Conservation (phyloP, 441 rosid genomes). For the Theobroma grandiflorum region DNA sequence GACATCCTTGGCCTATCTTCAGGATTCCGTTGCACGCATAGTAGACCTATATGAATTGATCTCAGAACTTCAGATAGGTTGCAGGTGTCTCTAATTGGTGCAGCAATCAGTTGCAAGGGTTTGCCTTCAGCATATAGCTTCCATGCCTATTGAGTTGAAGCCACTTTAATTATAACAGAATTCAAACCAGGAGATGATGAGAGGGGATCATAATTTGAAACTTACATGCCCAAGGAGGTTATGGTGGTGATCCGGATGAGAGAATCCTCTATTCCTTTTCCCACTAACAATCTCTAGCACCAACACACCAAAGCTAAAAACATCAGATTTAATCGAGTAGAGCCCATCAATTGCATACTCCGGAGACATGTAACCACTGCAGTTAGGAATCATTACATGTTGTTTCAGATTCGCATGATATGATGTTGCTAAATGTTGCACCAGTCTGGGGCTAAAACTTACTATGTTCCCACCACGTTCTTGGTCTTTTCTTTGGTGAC, state of each 20-base stretch:
- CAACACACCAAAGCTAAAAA: slow-evolving; percentile 41
- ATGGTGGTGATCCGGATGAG: slow-evolving; percentile 26
- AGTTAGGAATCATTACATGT: background rate
- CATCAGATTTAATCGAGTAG: slow-evolving; percentile 40
- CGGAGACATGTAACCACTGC: slow-evolving; percentile 3
- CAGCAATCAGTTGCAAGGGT: slow-evolving; percentile 2
- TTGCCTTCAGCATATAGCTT: slow-evolving; percentile 28
- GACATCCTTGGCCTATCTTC: slow-evolving; percentile 36
- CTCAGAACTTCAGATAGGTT: background rate
- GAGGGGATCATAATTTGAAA: background rate
- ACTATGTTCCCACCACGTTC: slow-evolving; percentile 45
- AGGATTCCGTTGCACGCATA: slow-evolving; percentile 31
- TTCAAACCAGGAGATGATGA: too few species aligned
- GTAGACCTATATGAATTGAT: slow-evolving; percentile 30
- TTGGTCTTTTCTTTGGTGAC: slow-evolving; percentile 37
- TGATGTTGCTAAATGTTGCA: background rate
- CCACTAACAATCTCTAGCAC: slow-evolving; percentile 40
- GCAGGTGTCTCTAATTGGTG: background rate
- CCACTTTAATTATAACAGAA: background rate
- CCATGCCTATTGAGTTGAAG: slow-evolving; percentile 34
- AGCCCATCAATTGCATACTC: slow-evolving; percentile 27
- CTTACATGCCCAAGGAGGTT: slow-evolving; percentile 46
- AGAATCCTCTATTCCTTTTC: slow-evolving; percentile 35
- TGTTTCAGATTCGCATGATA: background rate
- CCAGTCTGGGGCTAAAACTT: background rate